These are phyloP conservation scores for Blastomyces gilchristii DNA, from an alignment of 2,329 filamentous ascomycete genomes.

Conservation along the genomic window DNA sequence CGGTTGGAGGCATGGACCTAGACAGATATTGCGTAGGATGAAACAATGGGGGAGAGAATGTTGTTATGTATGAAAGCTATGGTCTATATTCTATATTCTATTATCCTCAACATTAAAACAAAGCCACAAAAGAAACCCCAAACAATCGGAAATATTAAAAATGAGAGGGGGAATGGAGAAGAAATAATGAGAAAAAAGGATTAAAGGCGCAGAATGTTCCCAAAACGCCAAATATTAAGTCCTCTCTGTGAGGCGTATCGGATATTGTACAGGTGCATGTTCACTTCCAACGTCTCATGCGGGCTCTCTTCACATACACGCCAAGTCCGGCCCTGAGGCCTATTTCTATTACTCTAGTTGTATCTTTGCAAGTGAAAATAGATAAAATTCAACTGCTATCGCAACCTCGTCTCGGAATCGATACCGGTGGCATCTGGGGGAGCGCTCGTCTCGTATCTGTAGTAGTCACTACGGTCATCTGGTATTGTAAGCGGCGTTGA, in stretches of 20 bases:
- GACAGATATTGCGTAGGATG: background rate
- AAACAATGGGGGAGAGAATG: background rate
- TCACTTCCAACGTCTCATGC: background rate
- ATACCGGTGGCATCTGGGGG: background rate
- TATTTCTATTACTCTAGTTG: background rate
- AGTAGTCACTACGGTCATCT: background rate
- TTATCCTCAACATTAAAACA: background rate
- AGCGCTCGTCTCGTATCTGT: background rate
- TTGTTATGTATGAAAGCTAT: background rate
- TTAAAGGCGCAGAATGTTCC: background rate
- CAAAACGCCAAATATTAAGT: background rate
- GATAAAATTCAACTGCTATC: background rate
- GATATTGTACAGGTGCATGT: background rate
- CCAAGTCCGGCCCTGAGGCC: background rate
- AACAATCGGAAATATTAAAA: too few species aligned
- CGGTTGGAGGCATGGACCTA: background rate
- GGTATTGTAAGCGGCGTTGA: constrained; percentile 4
- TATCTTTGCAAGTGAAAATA: background rate
- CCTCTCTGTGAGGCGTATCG: background rate
- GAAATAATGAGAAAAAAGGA: background rate
- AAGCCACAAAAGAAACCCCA: background rate
- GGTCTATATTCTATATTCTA: constrained; percentile 6
- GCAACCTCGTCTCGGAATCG: background rate
- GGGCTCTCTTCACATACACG: background rate
- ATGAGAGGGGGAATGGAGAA: background rate